These are phyloP conservation scores for Populus tremula DNA, from an alignment of 345 rosid genomes.

Conservation along the genomic window DNA sequence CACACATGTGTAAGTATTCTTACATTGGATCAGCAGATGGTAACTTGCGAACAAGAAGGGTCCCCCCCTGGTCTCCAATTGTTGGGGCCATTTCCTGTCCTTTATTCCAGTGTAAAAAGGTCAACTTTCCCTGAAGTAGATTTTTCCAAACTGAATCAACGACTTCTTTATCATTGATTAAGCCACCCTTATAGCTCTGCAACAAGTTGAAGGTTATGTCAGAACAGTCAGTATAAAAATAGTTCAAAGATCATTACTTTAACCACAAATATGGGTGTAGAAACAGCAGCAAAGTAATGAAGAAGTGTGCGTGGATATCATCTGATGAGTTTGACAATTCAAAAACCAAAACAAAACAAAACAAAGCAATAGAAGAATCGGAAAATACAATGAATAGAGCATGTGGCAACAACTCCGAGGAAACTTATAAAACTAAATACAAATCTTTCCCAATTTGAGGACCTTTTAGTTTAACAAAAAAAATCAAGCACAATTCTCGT, in stretches of 20 bases:
- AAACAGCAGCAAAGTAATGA: slow-evolving; percentile 3
- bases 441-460: not conserved
- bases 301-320: not conserved
- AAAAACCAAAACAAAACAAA: not conserved
- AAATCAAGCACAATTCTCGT: not conserved
- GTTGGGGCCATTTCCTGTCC: slow-evolving; percentile 72
- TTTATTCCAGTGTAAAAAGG: slow-evolving; percentile 65
- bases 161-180: slow-evolving; percentile 50
- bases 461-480: not conserved
- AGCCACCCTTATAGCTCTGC: slow-evolving; percentile 66
- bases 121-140: slow-evolving; percentile 69
- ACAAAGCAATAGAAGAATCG: not conserved
- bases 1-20: slow-evolving; percentile 16
- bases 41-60: slow-evolving; percentile 85
- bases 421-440: not conserved
- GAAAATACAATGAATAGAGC: not conserved
- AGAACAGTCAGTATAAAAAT: slow-evolving; percentile 10
- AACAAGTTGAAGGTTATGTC: slow-evolving; percentile 7
- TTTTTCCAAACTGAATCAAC: slow-evolving; percentile 54
- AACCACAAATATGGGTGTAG: slow-evolving; percentile 1
- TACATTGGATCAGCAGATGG: slow-evolving; percentile 62
- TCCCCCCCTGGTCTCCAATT: slow-evolving; percentile 54
- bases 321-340: not conserved
- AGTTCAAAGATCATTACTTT: not conserved
- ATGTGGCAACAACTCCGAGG: not conserved